Conservation (phyloP, 179 eudicot genomes). For the Nepenthes alata region DNA sequence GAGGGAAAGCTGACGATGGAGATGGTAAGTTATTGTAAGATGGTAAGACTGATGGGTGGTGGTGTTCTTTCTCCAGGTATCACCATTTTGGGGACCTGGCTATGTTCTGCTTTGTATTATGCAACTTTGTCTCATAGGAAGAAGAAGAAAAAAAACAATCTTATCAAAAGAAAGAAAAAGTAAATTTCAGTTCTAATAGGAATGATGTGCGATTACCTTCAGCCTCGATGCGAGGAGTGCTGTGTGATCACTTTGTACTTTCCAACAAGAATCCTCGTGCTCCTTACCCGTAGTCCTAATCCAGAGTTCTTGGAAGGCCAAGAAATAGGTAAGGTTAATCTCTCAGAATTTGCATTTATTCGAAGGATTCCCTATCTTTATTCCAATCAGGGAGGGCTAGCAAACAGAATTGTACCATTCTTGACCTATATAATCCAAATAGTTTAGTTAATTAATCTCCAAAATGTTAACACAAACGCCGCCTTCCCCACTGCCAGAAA, state of each 20-base stretch:
- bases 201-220: slow-evolving; percentile 12
- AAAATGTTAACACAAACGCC: too few species aligned
- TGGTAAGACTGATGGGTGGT: slow-evolving; percentile 24
- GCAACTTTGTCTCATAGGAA: slow-evolving; percentile 33
- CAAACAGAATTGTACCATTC: too few species aligned
- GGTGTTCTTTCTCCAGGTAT: slow-evolving; percentile 17
- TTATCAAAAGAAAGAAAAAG: slow-evolving; percentile 8
- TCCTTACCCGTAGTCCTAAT: too few species aligned
- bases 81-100: slow-evolving; percentile 9
- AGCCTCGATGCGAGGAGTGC: slow-evolving; percentile 17
- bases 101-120: slow-evolving; percentile 29
- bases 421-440: too few species aligned
- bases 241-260: background rate
- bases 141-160: slow-evolving; percentile 19
- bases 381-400: too few species aligned
- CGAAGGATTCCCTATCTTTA: too few species aligned
- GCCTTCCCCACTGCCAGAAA: too few species aligned
- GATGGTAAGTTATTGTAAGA: slow-evolving; percentile 15
- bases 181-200: slow-evolving; percentile 18
- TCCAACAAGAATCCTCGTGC: too few species aligned
- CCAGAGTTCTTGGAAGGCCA: too few species aligned
- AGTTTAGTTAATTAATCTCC: too few species aligned
- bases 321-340: too few species aligned
- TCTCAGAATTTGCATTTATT: too few species aligned
- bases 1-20: background rate